Evolutionary conservation across 225 moss, liverwort and hornwort genomes (phyloP).

Genomic region (Pseudisothecium myosuroides): DNA sequence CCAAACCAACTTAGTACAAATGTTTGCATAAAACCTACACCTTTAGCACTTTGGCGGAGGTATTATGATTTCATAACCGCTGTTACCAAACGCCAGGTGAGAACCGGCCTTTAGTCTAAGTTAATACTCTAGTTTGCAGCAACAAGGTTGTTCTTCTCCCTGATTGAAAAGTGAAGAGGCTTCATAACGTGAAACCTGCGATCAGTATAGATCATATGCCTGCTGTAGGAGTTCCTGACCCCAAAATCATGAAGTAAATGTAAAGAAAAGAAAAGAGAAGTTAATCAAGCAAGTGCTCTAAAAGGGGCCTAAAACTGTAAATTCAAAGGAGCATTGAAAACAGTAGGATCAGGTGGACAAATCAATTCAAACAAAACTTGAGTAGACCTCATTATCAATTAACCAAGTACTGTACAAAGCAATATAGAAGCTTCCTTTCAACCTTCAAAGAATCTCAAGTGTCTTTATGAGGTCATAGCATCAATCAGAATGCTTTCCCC

Average conservation of each 20-base stretch:
- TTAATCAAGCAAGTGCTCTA: background rate
- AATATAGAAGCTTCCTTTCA: background rate
- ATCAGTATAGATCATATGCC: background rate
- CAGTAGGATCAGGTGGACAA: background rate
- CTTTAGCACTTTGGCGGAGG: too few species aligned
- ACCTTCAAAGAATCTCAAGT: background rate
- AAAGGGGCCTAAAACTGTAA: background rate
- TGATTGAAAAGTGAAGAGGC: background rate
- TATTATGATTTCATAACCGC: too few species aligned
- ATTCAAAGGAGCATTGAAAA: background rate
- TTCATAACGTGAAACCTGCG: background rate
- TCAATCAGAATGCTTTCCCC: constrained; percentile 23
- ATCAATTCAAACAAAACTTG: background rate
- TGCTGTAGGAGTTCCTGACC: background rate
- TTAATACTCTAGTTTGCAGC: background rate
- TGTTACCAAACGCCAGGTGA: too few species aligned
- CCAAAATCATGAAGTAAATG: background rate
- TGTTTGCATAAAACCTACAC: too few species aligned
- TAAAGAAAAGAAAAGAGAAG: background rate
- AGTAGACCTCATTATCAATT: background rate
- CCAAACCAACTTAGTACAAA: too few species aligned
- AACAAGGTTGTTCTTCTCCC: background rate
- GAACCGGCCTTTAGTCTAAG: too few species aligned
- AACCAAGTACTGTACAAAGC: background rate
- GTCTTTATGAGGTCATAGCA: background rate